Conservation (phyloP, 2,329 filamentous ascomycete species). For the Fusarium redolens region DNA sequence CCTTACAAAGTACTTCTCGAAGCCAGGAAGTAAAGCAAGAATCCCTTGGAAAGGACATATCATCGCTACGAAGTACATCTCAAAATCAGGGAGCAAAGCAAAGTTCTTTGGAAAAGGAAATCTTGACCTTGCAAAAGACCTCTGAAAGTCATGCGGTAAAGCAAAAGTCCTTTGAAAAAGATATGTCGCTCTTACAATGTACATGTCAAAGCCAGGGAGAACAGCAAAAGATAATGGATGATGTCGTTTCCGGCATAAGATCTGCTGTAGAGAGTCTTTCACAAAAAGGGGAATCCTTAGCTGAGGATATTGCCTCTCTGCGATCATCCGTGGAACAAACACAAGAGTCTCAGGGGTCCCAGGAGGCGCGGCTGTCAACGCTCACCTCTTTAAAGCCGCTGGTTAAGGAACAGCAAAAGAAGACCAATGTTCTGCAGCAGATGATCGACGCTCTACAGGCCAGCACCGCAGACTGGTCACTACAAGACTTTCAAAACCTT, state of each 20-base stretch:
- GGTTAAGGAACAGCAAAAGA: constrained; percentile 15
- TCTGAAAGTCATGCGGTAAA: neutral
- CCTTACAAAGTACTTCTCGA: neutral
- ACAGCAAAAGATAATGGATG: constrained; percentile 5
- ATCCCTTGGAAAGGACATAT: no score
- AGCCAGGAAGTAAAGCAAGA: neutral
- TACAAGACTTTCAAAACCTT: constrained; percentile 10
- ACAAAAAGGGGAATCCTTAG: constrained; percentile 4
- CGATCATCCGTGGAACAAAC: neutral
- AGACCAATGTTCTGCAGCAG: neutral
- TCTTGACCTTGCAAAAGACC: no score
- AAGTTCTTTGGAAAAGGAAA: no score
- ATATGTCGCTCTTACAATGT: constrained; percentile 3
- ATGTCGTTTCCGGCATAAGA: constrained; percentile 1
- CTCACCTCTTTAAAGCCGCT: neutral
- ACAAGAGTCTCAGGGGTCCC: neutral
- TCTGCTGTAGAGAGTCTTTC: neutral
- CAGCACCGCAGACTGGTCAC: neutral
- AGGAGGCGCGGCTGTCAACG: neutral
- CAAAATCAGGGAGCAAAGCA: no score
- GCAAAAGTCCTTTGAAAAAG: constrained; percentile 3
- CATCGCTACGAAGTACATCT: no score
- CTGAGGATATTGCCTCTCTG: constrained; percentile 2
- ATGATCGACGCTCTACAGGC: constrained; percentile 1
- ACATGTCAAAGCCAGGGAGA: neutral